Evolutionary conservation across 805 yeast species (phyloP), one percentile per base, ranked within the genome.

Genomic region (Candida dajiaensis): DNA sequence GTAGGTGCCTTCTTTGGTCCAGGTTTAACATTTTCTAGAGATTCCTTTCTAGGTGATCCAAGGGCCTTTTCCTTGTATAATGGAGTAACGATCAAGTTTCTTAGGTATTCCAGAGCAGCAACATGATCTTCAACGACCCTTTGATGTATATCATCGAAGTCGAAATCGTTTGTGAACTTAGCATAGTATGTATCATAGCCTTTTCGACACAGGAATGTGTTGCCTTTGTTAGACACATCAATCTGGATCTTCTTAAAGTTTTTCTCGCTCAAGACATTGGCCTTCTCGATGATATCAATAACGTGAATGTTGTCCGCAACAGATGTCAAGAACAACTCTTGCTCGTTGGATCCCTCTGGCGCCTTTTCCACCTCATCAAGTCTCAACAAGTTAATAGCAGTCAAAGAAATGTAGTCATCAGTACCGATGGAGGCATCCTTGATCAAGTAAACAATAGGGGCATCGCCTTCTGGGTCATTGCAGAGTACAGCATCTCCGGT

Each of bases 241-340:
- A 66, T 56, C 2, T 56, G 54, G 6, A 64, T 59, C n/a, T 60
- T 61, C 4, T 53, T 45, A 52, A 69, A 72, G 18, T 71, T 70
- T 1, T 57, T 43, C 12, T 56, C 46, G 1, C 76, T 69, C 13
- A 76, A 49, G 1, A 83, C 75, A 8, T 59, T 67, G 8, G 77
- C 81, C 36, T 67, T 64, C 6, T 61, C 69, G 2, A 75, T 50
- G 22, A 82, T 68, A 40, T 77, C 70, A 2, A 50, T 51, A 2
- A 80, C 61, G 41, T 62, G 55, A 15, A 83, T 60, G 33, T 72
- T 72, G 4, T 71, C 73, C 18, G 68, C 45, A 29, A 74, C 72
- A 3, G 85, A 72, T 0, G 86, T 76, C 22, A 83, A 55, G 51
- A 77, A 78, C 6, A 83, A 45, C 59, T 83, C 89, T 53, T 73